Evolutionary conservation across 495 filamentous ascomycete species (phyloP), one percentile per base, ranked within the genome.

Genomic region (Hypoxylon trugodes): DNA sequence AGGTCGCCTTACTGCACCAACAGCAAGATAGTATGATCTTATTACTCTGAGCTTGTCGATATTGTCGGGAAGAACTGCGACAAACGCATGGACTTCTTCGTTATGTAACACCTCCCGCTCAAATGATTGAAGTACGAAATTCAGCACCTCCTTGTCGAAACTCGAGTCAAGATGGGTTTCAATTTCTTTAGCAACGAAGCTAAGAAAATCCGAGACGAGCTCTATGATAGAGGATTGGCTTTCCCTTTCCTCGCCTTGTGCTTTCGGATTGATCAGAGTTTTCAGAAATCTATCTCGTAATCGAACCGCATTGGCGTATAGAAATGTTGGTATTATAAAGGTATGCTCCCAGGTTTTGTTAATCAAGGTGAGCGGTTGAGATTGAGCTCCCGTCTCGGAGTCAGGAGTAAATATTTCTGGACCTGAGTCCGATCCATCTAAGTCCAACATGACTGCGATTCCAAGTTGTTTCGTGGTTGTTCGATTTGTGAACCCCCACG

Each of bases 291-390:
- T 81, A 59, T 93, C 89, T 77, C 89, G 87, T 66, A 93, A 79
- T 74, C 92, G 89, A 26, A 86, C 85, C 62, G 91, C 91, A 70
- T 89, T 90, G 78, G 91, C 94, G 76, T 95, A 91, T 59, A 93
- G 78, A 35, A 86, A 87, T 50, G 92, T 94, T 10, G 91, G 91
- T 63, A 96, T 89, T 56, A 93, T 85, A 76, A 95, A 88, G 25
- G 89, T 90, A 72, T 92, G 86, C 70, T 95, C 91, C 66, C 95
- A 88, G 18, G 87, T 89, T 66, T 91, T 91, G 74, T 93, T 90
- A 57, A 83, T 83, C 64, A 96, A 83, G 65, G 86, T 86, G 48
- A 96, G 84, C 32, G 91, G 90, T 53, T 92, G 86, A 53, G 52
- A 59, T 30, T 67, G 64, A 49, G 52, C 51, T n/a, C 58, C 53